A percentile compares a stretch with the other conserved stretches of the same genome.
Evolutionary conservation across 768 basidiomycete species (phyloP).

Genomic region (Megacollybia marginata): DNA sequence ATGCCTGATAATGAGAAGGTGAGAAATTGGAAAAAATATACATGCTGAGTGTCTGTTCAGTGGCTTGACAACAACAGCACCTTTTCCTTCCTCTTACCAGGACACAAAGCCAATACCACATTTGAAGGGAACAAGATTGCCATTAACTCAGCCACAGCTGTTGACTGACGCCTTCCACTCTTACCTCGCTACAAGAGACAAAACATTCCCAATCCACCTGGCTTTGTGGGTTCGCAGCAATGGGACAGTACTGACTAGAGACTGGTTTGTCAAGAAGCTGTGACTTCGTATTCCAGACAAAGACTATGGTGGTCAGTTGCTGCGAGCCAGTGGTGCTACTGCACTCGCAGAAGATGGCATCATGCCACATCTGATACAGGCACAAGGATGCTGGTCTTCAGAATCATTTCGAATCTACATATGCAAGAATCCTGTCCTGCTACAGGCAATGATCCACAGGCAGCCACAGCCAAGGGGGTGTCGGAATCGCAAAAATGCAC

Average conservation of each 20-base stretch:
- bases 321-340: slow-evolving; percentile 36
- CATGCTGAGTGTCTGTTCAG: slow-evolving; percentile 12
- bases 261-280: slow-evolving; percentile 27
- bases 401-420: slow-evolving; percentile 21
- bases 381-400: slow-evolving; percentile 29
- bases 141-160: background rate
- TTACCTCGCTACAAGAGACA: slow-evolving; percentile 20
- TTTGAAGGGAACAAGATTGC: slow-evolving; percentile 6
- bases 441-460: slow-evolving; percentile 16
- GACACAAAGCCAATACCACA: slow-evolving; percentile 29
- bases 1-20: slow-evolving; percentile 15
- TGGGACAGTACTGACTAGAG: slow-evolving; percentile 22
- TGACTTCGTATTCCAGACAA: slow-evolving; percentile 12
- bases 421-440: slow-evolving; percentile 8
- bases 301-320: background rate
- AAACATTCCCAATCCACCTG: slow-evolving; percentile 14
- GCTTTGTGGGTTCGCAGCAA: slow-evolving; percentile 24
- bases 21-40: slow-evolving; percentile 13
- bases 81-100: no score
- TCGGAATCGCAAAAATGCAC: no score
- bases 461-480: background rate
- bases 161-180: slow-evolving; percentile 5
- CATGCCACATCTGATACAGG: background rate
- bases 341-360: slow-evolving; percentile 16
- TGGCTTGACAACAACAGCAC: no score